Percentiles rank a stretch among this genome's conserved stretches.
Evolutionary conservation across 2,329 filamentous ascomycete genomes (phyloP).

Genomic region (Penicillium hesseltinei): DNA sequence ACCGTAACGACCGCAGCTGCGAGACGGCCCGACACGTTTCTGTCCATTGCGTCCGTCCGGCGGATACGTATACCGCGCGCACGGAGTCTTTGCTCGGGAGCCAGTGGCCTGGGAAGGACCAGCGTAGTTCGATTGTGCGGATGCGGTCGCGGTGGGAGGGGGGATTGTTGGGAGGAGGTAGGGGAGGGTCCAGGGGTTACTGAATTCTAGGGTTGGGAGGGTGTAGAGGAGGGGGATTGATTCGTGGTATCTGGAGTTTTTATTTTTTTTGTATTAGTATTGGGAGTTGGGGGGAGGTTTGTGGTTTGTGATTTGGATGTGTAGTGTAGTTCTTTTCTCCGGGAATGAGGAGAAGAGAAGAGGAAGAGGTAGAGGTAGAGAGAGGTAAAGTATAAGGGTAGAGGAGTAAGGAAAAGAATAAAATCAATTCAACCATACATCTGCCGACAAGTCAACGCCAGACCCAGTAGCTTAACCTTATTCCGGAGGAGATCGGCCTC

Average conservation of each 20-base stretch:
- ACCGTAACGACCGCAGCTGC: constrained; percentile 25
- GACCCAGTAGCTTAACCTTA: constrained; percentile 24
- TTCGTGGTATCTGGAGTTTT: constrained; percentile 32
- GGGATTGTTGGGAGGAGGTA: constrained; percentile 39
- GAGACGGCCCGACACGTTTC: constrained; percentile 35
- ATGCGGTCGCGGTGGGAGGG: constrained; percentile 30
- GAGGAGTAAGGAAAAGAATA: too few species aligned
- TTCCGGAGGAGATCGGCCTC: constrained; percentile 13
- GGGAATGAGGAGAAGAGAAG: too few species aligned
- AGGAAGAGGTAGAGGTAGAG: too few species aligned
- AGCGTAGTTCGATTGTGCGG: constrained; percentile 37
- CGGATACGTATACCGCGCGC: constrained; percentile 38
- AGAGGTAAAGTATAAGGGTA: not conserved
- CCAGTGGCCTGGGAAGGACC: constrained; percentile 43
- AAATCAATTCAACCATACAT: constrained; percentile 25
- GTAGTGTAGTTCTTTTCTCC: too few species aligned
- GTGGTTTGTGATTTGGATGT: not conserved
- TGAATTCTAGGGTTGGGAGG: constrained; percentile 39
- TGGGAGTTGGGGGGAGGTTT: not conserved
- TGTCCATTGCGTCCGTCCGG: constrained; percentile 38
- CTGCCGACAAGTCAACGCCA: constrained; percentile 37
- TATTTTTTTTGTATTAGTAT: not conserved
- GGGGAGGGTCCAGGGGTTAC: constrained; percentile 41
- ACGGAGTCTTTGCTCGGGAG: constrained; percentile 42
- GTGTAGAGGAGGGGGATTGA: constrained; percentile 37